Conservation (phyloP, 257 asterid genomes). For the Ligustrum vulgare region DNA sequence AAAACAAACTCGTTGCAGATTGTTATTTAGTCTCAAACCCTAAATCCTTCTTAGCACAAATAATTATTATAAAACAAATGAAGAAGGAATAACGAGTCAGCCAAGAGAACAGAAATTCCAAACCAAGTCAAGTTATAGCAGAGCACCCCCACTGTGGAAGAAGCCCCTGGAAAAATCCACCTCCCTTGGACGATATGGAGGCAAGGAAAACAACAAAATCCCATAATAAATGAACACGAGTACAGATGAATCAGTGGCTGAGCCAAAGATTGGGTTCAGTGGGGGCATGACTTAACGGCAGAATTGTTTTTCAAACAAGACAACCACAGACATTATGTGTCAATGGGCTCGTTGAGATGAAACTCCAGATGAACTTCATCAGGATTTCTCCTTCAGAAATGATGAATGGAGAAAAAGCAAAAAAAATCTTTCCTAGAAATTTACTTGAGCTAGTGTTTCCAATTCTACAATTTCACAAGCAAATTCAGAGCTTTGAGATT, state of each 20-base stretch:
- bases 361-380: no score
- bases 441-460: no score
- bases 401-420: no score
- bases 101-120: neutral
- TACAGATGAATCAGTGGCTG: neutral
- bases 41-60: neutral
- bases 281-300: neutral
- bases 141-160: neutral
- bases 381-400: no score
- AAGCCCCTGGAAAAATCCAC: neutral
- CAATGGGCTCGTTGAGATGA: no score
- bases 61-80: neutral
- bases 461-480: neutral
- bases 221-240: neutral
- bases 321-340: neutral
- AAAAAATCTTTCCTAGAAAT: no score
- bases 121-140: neutral
- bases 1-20: neutral
- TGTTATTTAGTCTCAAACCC: neutral
- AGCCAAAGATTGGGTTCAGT: neutral
- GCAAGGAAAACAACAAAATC: neutral
- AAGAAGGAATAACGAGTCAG: constrained; percentile 9
- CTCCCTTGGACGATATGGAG: neutral
- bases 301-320: neutral
- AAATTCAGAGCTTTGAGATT: neutral